Percentiles rank a stretch among this genome's conserved stretches.
Evolutionary conservation across 2,329 filamentous ascomycete species (phyloP).

Genomic region (Didymella exigua): DNA sequence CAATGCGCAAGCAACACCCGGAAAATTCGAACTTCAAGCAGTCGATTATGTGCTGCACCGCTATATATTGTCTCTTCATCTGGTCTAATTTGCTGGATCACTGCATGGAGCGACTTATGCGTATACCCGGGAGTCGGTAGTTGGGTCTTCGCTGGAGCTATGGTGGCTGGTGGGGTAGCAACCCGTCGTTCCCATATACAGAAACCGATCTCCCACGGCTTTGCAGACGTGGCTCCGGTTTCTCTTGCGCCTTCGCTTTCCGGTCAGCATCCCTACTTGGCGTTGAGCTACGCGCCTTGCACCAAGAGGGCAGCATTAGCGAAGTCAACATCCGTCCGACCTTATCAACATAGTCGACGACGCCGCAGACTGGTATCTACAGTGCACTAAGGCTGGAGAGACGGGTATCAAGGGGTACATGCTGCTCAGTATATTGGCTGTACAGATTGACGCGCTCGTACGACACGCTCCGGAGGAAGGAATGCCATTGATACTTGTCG

Average conservation of each 20-base stretch:
- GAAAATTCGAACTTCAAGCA: constrained; percentile 24
- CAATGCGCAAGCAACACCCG: not conserved
- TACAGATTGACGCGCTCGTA: constrained; percentile 31
- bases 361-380: constrained; percentile 27
- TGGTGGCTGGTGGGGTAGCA: constrained; percentile 26
- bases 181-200: not conserved
- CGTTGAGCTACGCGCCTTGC: constrained; percentile 30
- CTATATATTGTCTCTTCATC: constrained; percentile 34
- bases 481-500: constrained; percentile 19
- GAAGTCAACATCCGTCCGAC: constrained; percentile 25
- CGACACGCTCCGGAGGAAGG: constrained; percentile 9
- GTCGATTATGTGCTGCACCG: constrained; percentile 37
- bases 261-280: constrained; percentile 30
- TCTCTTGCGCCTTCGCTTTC: constrained; percentile 32
- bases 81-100: constrained; percentile 32
- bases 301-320: constrained; percentile 34
- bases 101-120: constrained; percentile 32
- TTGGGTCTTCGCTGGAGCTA: constrained; percentile 37
- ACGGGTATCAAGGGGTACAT: constrained; percentile 40
- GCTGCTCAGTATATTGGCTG: constrained; percentile 25
- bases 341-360: constrained; percentile 28
- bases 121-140: constrained; percentile 33
- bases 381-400: constrained; percentile 36
- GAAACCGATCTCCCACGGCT: constrained; percentile 28
- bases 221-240: constrained; percentile 30